Evolutionary conservation across 306 rosid genomes (phyloP), one percentile per base, ranked within the genome.

Genomic region (Sechiopsis laciniata): DNA sequence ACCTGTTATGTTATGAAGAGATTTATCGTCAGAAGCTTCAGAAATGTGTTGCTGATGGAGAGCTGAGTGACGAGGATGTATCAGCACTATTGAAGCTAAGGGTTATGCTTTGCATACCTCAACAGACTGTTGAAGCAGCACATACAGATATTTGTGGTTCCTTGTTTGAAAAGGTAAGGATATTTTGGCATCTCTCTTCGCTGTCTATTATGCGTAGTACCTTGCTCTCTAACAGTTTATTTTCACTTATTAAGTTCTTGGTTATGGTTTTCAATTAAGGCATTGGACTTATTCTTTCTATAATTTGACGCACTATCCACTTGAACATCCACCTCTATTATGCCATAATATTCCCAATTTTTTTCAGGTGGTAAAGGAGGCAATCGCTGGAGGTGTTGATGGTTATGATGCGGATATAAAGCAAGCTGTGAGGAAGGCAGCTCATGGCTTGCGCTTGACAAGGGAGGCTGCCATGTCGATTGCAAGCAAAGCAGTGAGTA

Each of bases 1-100:
- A 70, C 50, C 53, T 58, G 72, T 11, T 77, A 54, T 62, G 72
- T 46, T 51, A 71, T 35, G n/a, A 55, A 94, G 99, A 94, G 84
- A 94, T 94, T 56, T 94, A 94, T 79, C 96, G 99, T 65, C 91
- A 88, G 80, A 94, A 91, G 89, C 97, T 94, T 84, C 97, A 91
- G 88, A 88, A 81, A 75, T 91, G 96, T 71, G 90, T 94, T n/a
- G 87, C 88, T 82, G 86, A 83, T 87, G 99, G 96, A 75, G 95
- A 89, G 81, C 91, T 94, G 72, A 79, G 52, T 72, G 97, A 94
- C 20, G 84, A 81, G 71, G 89, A 91, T 82, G 97, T 89, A 78
- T 83, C 95, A 79, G 88, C 90, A 63, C 83, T 94, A 86, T 80
- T 91, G 86, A 91, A 83, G 95, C 77, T 88, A 72, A 91, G 99